These are phyloP conservation scores for Mucuna pruriens DNA, from an alignment of 306 rosid species.

Conservation along the genomic window DNA sequence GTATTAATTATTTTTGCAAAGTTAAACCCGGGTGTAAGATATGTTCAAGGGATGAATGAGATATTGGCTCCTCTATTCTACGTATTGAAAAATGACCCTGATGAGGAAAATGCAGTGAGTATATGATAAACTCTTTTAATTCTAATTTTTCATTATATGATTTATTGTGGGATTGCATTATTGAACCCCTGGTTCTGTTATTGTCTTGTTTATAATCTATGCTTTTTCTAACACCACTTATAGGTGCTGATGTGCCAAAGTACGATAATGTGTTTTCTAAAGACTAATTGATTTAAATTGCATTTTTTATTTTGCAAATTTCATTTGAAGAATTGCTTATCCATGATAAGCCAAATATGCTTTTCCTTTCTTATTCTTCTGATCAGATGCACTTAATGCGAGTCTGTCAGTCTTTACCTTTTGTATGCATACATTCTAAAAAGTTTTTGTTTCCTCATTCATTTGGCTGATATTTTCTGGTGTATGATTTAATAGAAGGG, in stretches of 20 bases:
- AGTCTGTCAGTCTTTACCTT: neutral
- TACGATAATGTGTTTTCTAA: neutral
- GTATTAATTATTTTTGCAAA: constrained; percentile 88
- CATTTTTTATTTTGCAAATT: constrained; percentile 2
- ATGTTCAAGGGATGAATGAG: constrained; percentile 99
- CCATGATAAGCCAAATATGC: neutral
- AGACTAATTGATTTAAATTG: neutral
- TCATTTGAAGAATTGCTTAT: constrained; percentile 2
- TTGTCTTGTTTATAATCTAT: neutral
- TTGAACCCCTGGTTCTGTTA: constrained; percentile 11
- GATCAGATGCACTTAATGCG: neutral
- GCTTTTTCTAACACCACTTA: neutral
- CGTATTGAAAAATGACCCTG: constrained; percentile 89
- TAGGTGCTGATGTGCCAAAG: too few species aligned
- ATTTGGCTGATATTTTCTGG: constrained; percentile 26
- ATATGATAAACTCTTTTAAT: constrained; percentile 8
- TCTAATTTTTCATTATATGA: neutral
- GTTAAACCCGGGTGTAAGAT: constrained; percentile 96
- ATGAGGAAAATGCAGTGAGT: constrained; percentile 87
- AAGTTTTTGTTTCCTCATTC: neutral
- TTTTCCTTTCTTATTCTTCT: constrained; percentile 30
- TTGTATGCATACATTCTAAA: neutral
- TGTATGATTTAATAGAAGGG: constrained; percentile 18
- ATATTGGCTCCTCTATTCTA: constrained; percentile 92
- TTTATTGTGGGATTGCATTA: constrained; percentile 1